Percentiles rank a stretch among this genome's conserved stretches.
Conservation (phyloP, 495 filamentous ascomycete genomes). For the Xylaria flabelliformis region DNA sequence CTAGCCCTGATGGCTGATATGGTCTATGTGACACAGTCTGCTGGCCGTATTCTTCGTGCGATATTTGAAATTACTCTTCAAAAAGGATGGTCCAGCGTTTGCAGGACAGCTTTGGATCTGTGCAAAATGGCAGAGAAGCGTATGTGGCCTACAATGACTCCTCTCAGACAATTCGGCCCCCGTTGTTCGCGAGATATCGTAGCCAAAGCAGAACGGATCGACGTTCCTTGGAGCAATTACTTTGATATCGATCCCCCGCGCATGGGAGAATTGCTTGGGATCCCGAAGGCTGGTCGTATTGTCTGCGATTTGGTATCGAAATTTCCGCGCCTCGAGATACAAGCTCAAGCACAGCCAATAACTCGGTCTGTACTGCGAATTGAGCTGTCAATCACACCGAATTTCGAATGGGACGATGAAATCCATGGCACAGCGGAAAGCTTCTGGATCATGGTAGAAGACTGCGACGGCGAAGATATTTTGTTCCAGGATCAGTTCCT, state of each 20-base stretch:
- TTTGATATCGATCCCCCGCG: conserved; percentile 95
- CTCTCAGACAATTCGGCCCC: conserved; percentile 83
- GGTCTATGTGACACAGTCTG: conserved; percentile 98
- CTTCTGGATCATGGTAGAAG: conserved; percentile 97
- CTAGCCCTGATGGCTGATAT: conserved; percentile 97
- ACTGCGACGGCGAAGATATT: conserved; percentile 96
- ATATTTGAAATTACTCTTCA: conserved; percentile 96
- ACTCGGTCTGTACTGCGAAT: conserved; percentile 95
- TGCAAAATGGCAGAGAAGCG: conserved; percentile 99
- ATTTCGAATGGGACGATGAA: conserved; percentile 94
- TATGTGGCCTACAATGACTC: conserved; percentile 99
- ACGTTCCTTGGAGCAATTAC: conserved; percentile 91
- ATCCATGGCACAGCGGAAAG: conserved; percentile 87
- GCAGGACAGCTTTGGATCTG: conserved; percentile 89
- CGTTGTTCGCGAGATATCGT: conserved; percentile 82
- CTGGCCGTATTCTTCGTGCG: conserved; percentile 91
- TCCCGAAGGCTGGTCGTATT: conserved; percentile 85
- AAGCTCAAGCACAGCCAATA: conserved; percentile 91
- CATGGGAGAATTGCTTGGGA: conserved; percentile 93
- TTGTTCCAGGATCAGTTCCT: conserved; percentile 96
- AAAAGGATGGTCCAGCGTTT: conserved; percentile 94
- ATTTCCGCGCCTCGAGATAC: conserved; percentile 90
- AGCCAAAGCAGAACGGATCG: conserved; percentile 90
- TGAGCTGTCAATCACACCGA: conserved; percentile 90
- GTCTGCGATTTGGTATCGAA: conserved; percentile 88